Conservation (phyloP, 176 grass and related monocot species). For the Lolium rigidum region DNA sequence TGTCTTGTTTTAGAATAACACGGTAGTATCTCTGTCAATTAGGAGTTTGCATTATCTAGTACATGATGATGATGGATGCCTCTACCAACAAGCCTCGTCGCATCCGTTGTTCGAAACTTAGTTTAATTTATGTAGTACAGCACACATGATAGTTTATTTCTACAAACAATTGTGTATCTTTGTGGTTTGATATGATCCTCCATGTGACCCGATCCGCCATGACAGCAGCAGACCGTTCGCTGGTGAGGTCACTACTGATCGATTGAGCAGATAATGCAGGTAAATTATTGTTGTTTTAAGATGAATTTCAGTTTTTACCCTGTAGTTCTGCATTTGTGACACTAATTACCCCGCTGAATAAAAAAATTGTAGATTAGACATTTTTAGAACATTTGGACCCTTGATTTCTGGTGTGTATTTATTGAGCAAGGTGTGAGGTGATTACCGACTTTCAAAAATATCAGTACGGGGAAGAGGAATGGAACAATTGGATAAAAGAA, state of each 20-base stretch:
- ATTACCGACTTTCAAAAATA: no score
- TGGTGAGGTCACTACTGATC: constrained; percentile 44
- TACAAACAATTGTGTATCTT: background rate
- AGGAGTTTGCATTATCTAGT: background rate
- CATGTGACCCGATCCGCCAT: constrained; percentile 47
- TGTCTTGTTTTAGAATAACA: background rate
- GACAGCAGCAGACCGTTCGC: constrained; percentile 31
- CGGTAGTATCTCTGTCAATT: constrained; percentile 12
- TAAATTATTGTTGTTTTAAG: constrained; percentile 12
- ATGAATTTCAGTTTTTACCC: no score
- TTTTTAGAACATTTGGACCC: no score
- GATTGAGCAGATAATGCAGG: background rate
- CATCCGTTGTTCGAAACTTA: background rate
- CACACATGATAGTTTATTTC: background rate
- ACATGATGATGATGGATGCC: background rate
- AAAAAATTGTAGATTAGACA: no score
- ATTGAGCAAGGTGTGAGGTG: no score
- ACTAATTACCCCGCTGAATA: no score
- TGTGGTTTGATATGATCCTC: background rate
- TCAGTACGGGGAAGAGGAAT: no score
- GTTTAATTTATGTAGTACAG: background rate
- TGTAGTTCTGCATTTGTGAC: no score
- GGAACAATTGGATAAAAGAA: no score
- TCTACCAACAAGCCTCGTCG: background rate
- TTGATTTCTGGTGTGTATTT: no score